Percentiles rank a stretch among this genome's conserved stretches.
phyloP scores from a whole-genome alignment of 257 asterid genomes.

The Eustoma russellianum region DNA sequence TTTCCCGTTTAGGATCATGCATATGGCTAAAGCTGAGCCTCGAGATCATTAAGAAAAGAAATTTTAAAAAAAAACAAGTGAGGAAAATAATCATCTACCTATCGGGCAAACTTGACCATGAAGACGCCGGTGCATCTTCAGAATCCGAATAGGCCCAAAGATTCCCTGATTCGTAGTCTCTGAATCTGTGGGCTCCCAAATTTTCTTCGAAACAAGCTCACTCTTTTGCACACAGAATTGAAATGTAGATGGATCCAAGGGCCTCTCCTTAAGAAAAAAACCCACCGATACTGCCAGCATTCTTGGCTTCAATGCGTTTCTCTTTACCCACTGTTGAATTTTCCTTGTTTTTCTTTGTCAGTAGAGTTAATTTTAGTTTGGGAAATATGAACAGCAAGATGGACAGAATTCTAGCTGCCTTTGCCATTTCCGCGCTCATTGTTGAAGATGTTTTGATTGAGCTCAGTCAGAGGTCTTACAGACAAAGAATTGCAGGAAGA shows the following conservation, averaged over 20 bases:
- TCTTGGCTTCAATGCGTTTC: slow-evolving; percentile 5
- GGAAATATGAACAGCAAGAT: slow-evolving; percentile 23
- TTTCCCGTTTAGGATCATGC: no score
- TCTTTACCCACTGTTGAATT: slow-evolving; percentile 14
- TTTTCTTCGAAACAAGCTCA: slow-evolving; percentile 52
- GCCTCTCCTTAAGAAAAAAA: slow-evolving; percentile 23
- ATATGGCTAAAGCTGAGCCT: no score
- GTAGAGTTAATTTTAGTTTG: slow-evolving; percentile 10
- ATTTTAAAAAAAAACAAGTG: neutral
- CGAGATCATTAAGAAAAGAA: neutral
- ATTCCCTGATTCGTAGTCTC: slow-evolving; percentile 37
- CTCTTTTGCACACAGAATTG: slow-evolving; percentile 50
- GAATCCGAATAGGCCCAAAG: slow-evolving; percentile 88
- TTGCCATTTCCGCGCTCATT: slow-evolving; percentile 21
- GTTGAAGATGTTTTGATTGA: slow-evolving; percentile 32
- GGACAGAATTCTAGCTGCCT: slow-evolving; percentile 1
- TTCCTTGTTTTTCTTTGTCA: slow-evolving; percentile 48
- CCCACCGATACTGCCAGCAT: slow-evolving; percentile 9
- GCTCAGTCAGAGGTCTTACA: slow-evolving; percentile 59
- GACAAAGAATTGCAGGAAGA: slow-evolving; percentile 44
- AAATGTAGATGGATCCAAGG: slow-evolving; percentile 58
- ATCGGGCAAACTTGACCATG: slow-evolving; percentile 86
- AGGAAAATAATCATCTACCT: slow-evolving; percentile 26
- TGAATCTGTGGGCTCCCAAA: slow-evolving; percentile 31
- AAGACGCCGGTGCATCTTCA: slow-evolving; percentile 86